Base-by-base conservation (phyloP, 208 protist species). In the Leptomonas pyrrhocoris region DNA sequence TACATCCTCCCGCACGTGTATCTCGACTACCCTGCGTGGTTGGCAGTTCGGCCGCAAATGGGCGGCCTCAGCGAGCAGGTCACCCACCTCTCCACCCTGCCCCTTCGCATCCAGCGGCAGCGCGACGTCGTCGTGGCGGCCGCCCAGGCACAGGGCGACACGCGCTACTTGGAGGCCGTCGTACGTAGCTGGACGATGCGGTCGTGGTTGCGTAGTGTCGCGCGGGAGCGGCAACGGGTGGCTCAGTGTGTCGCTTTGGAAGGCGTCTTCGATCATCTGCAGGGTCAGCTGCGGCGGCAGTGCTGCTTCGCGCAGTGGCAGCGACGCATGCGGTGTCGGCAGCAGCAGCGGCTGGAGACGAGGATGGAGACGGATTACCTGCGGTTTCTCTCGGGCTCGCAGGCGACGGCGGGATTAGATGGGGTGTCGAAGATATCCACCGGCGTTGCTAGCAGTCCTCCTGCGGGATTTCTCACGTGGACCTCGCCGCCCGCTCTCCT, bases 1-100 rank as follows among this genome's bases (percentile, higher is more conserved):
- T 91, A 90, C 73, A 61, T 96, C 12, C 54, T 95, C 12, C 92
- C 92, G 9, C 88, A 94, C 77, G 30, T 96, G 25, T 96, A 95
- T 70, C 68, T 80, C 15, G 77, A 87, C 63, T 94, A 84, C 79
- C 40, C 66, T 19, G 48, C 69, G 15, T 80, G 77, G 54, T 34
- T 67, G 16, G 31, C 69, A 1, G 58, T 84, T 30, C 57, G 90
- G 28, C 92, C 89, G 23, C 54, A 46, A 30, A 51, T 88, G 42
- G 86, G 83, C 46, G 74, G 74, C 38, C 65, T 96, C 40, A 84
- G 83, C 45, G 86, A 92, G 67, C 86, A 95, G 73, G 79, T 95
- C 25, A 68, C 70, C n/a, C 85, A 89, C 59, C 77, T 96, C 36
- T 38, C 80, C 11, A 53, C 75, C 48, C 53, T 94, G 0, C 81